Evolutionary conservation across 768 basidiomycete species (phyloP), one percentile per base, ranked within the genome.

Genomic region (Pleurotus giganteus): DNA sequence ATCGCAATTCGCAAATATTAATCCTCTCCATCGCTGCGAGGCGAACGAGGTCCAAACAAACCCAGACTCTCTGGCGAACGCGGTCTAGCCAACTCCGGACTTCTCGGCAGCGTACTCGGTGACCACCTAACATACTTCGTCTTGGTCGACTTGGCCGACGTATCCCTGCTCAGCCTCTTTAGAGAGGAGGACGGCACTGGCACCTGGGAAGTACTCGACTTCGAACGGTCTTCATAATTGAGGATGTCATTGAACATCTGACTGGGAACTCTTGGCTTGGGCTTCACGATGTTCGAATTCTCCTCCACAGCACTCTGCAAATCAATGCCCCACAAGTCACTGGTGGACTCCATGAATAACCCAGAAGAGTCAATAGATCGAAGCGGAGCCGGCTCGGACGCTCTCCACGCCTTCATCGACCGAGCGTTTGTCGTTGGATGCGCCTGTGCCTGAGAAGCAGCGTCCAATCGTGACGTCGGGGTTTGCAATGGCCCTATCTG

Each of bases 251-350:
- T 62, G 59, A 68, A 78, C 63, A 68, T 69, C 44, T 66, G 65
- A 8, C 69, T 59, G 8, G 74, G 70, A 13, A 70, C 67, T 47
- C 72, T 75, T 1, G 76, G 76, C 55, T 74, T 75, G 2, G 75
- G 77, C 59, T 74, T 74, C 13, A 72, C 63, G 49, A 75, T 74
- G 15, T 58, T 58, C 24, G 59, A 43, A 19, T 57, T 53, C 29
- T 56, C 58, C 39, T 70, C 68, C 46, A 71, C 64, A 54, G 74
- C 54, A 58, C 58, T 63, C 62, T 47, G 31, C 5, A 34, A 51
- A 3, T 29, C 32, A 15, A 13, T 41, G 26, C 19, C 12, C 8
- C 21, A 23, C n/a, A 34, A 27, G 7, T 24, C 13, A 56, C 47
- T 4, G 56, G 21, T 53, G 50, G 53, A 43, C 19, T 36, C 50